A percentile compares a stretch with the other conserved stretches of the same genome.
Evolutionary conservation across 2,329 filamentous ascomycete genomes (phyloP).

Genomic region (Akanthomyces uredinophilus): DNA sequence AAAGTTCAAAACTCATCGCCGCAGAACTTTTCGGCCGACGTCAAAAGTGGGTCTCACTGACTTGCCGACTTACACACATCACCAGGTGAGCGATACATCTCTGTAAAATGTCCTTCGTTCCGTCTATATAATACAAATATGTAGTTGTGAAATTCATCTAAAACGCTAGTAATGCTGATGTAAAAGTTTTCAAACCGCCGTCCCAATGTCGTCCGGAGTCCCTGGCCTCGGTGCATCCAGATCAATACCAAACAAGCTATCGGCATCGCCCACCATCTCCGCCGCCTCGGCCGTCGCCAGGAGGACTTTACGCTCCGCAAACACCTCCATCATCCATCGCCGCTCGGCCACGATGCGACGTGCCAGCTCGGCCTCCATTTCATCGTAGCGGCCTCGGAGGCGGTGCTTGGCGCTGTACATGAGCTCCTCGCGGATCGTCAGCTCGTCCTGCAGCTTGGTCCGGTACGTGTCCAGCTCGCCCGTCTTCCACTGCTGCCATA

Average conservation of each 20-base stretch:
- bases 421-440: constrained; percentile 36
- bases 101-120: neutral
- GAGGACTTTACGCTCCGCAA: constrained; percentile 39
- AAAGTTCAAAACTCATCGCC: neutral
- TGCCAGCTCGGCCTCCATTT: constrained; percentile 27
- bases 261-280: constrained; percentile 39
- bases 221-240: constrained; percentile 14
- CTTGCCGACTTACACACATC: neutral
- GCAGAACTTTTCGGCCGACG: constrained; percentile 5
- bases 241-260: constrained; percentile 26
- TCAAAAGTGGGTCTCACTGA: constrained; percentile 1
- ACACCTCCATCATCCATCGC: constrained; percentile 42
- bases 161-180: neutral
- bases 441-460: constrained; percentile 34
- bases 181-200: neutral
- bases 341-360: constrained; percentile 38
- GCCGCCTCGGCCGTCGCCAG: constrained; percentile 36
- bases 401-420: constrained; percentile 35
- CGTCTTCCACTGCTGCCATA: constrained; percentile 38
- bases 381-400: constrained; percentile 25
- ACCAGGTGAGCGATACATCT: neutral
- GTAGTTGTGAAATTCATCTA: neutral
- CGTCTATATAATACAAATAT: neutral
- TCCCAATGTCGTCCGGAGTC: constrained; percentile 13
- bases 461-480: constrained; percentile 35